Conservation (phyloP, 257 asterid species). For the Capsicum pubescens region DNA sequence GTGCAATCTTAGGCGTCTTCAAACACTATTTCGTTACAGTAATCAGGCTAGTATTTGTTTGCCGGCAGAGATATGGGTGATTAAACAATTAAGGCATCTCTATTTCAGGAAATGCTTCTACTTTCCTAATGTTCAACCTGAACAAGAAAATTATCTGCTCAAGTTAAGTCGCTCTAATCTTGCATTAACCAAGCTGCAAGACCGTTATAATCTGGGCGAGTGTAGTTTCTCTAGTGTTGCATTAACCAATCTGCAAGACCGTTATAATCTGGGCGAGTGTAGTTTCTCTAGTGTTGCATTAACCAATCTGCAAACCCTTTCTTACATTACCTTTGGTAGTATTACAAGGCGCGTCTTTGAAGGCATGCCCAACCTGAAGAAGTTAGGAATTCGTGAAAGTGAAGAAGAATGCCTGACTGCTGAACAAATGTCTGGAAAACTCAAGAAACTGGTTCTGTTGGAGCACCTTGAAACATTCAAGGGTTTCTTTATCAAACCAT, state of each 20-base stretch:
- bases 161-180: too few relatives aligned
- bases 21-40: background rate
- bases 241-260: too few relatives aligned
- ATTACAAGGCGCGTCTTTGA: background rate
- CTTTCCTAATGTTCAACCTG: background rate
- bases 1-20: background rate
- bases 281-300: background rate
- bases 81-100: background rate
- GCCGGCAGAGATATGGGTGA: background rate
- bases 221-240: too few relatives aligned
- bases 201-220: too few relatives aligned
- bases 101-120: background rate
- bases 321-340: constrained; percentile 7
- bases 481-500: too few relatives aligned
- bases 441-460: background rate
- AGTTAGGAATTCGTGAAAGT: constrained; percentile 8
- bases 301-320: background rate
- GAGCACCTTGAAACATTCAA: background rate
- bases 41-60: background rate
- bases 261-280: too few relatives aligned
- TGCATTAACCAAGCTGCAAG: too few relatives aligned
- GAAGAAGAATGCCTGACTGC: background rate
- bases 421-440: background rate
- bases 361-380: constrained; percentile 8
- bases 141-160: too few relatives aligned